Evolutionary conservation across 768 basidiomycete species (phyloP).

Genomic region (Boletus subcaerulescens): DNA sequence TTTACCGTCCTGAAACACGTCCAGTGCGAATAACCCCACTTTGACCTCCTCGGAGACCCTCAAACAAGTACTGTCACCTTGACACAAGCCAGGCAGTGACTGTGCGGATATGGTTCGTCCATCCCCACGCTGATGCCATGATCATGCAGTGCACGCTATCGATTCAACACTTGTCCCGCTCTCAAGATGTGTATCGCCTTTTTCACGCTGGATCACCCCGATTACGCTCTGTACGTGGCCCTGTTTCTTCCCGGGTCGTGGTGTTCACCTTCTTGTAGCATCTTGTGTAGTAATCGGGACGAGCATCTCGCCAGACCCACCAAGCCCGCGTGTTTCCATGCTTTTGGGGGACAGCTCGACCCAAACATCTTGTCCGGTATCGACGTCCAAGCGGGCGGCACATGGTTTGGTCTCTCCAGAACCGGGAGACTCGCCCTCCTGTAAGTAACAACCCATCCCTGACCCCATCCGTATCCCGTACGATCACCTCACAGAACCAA

Average conservation of each 20-base stretch:
- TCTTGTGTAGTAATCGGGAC: conserved; percentile 76
- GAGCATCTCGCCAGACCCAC: conserved; percentile 71
- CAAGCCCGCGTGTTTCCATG: conserved; percentile 61
- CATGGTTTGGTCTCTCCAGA: conserved; percentile 75
- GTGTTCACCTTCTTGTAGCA: conserved; percentile 38
- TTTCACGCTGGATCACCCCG: conserved; percentile 72
- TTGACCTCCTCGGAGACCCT: neutral
- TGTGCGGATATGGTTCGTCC: neutral
- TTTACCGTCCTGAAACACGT: neutral
- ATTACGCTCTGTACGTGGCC: conserved; percentile 66
- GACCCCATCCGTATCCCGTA: neutral
- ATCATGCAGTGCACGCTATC: neutral
- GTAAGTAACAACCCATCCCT: conserved; percentile 41
- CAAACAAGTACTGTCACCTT: neutral
- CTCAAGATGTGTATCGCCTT: conserved; percentile 71
- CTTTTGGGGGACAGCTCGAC: conserved; percentile 42
- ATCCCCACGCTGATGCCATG: neutral
- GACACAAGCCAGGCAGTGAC: neutral
- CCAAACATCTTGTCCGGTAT: conserved; percentile 66
- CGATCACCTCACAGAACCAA: conserved; percentile 59
- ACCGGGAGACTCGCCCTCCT: conserved; percentile 67
- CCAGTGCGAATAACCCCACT: neutral
- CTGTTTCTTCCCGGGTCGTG: neutral
- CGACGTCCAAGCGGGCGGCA: conserved; percentile 71
- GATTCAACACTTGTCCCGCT: neutral